Evolutionary conservation across 495 filamentous ascomycete genomes (phyloP), one percentile per base, ranked within the genome.

Genomic region (Cercophora samala): DNA sequence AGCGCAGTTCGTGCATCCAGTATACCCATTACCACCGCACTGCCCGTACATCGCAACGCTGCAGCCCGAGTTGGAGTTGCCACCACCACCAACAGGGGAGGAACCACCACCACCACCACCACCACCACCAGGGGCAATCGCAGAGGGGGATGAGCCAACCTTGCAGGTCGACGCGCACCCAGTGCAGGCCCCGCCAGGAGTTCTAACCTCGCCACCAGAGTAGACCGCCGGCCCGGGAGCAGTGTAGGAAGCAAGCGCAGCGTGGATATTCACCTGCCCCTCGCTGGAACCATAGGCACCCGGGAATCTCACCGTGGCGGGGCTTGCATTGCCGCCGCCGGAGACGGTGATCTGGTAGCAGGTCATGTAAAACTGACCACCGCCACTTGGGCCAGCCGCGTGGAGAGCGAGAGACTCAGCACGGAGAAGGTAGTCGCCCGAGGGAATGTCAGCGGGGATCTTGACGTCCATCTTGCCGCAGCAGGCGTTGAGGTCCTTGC

Each of bases 341-440:
- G 61, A 67, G 22, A 83, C 71, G 42, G 72, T 77, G 13, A 83
- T 70, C 73, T 85, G 82, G 73, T 80, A 84, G 74, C 82, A 84
- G 26, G 78, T 79, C 56, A 84, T 72, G 65, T 85, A 85, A 67
- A 84, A 81, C 72, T 86, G 83, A 3, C 78, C 83, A 37, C 71
- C 71, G 51, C 68, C 67, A 4, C 73, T 42, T 52, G 68, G 68
- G n/a, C 65, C 74, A 23, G 83, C 83, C 5, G 80, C 75, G 66
- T 86, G 83, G 32, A 85, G 75, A 5, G 83, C 83, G 19, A 84
- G 73, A 11, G 78, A 79, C 73, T 86, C 83, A 52, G 82, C 83
- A 21, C 83, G 77, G 24, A 86, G 71, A 3, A 85, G 76, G 67
- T 85, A 86, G 66, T 86, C 82, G 61, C 83, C 83, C 6, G 77